These are phyloP conservation scores for Cercospora citrullina DNA, from an alignment of 2,329 filamentous ascomycete genomes.

Conservation along the genomic window DNA sequence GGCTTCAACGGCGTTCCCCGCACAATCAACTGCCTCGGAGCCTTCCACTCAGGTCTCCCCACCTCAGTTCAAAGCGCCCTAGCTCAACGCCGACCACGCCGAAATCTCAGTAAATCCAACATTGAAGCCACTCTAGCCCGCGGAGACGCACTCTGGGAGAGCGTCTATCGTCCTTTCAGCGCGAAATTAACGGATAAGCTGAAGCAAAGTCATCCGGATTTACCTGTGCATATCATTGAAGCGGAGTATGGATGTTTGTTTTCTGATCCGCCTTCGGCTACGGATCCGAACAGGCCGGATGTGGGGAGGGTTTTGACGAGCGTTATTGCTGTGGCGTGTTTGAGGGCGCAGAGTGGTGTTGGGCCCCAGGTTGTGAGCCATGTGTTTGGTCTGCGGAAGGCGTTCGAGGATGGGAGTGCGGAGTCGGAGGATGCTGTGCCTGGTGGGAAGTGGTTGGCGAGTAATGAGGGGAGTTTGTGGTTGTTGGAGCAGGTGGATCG, in stretches of 20 bases:
- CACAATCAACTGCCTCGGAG: conserved; percentile 77
- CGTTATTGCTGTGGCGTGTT: conserved; percentile 70
- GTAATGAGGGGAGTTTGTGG: conserved; percentile 66
- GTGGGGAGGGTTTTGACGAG: conserved; percentile 72
- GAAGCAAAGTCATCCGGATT: conserved; percentile 73
- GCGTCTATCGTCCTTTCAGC: conserved; percentile 74
- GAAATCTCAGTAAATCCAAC: conserved; percentile 43
- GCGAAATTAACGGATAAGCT: conserved; percentile 70
- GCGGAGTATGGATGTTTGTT: conserved; percentile 74
- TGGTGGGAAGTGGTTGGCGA: conserved; percentile 63
- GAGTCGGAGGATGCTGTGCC: conserved; percentile 56
- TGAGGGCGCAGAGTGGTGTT: conserved; percentile 78
- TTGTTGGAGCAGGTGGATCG: conserved; percentile 62
- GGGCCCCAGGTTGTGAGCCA: conserved; percentile 80
- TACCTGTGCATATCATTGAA: conserved; percentile 76
- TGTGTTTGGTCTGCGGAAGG: conserved; percentile 77
- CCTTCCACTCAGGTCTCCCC: conserved; percentile 66
- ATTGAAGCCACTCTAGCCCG: conserved; percentile 57
- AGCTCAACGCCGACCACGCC: conserved; percentile 31
- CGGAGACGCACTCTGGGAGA: conserved; percentile 70
- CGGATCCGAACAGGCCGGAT: conserved; percentile 42
- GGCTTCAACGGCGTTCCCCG: conserved; percentile 80
- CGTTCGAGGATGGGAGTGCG: conserved; percentile 64
- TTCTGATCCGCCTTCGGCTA: conserved; percentile 60
- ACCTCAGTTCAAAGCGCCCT: conserved; percentile 55